A percentile compares a stretch with the other conserved stretches of the same genome.
These are phyloP conservation scores for Panicum hallii DNA, from an alignment of 202 grass and related monocot genomes.

Conservation along the genomic window DNA sequence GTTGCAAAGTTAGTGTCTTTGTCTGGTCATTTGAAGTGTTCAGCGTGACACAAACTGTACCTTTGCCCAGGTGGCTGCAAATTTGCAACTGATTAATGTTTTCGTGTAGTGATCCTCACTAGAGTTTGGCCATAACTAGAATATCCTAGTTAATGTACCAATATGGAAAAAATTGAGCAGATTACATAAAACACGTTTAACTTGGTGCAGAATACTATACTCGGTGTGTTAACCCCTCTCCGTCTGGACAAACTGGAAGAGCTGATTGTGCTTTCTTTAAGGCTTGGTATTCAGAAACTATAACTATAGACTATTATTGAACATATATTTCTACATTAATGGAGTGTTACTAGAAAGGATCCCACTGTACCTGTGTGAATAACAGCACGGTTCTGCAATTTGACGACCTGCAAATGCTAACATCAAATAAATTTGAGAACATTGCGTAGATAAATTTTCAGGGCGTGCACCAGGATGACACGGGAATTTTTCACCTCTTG, in stretches of 20 bases:
- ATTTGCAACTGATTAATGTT: not conserved
- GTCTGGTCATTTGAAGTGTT: slow-evolving; percentile 21
- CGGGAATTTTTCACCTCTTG: not conserved
- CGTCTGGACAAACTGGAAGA: not conserved
- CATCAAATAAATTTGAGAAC: not conserved
- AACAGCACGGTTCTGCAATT: not conserved
- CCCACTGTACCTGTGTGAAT: slow-evolving; percentile 1
- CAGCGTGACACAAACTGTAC: not conserved
- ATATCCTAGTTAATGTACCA: not conserved
- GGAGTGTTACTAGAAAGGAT: not conserved
- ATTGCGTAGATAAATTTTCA: not conserved
- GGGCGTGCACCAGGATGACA: not conserved
- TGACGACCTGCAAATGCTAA: not conserved
- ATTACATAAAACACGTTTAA: not conserved
- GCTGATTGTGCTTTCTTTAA: slow-evolving; percentile 12
- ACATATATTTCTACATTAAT: slow-evolving; percentile 13
- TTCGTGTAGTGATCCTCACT: not conserved
- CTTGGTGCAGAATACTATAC: not conserved
- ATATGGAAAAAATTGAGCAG: not conserved
- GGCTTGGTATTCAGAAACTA: slow-evolving; percentile 5
- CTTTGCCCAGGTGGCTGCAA: not conserved
- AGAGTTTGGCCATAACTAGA: not conserved
- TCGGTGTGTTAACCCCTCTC: slow-evolving; percentile 3
- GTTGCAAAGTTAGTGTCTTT: not conserved
- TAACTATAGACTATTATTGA: not conserved